These are phyloP conservation scores for Ambrosiella beaveri DNA, from an alignment of 2,329 filamentous ascomycete species.

Conservation along the genomic window DNA sequence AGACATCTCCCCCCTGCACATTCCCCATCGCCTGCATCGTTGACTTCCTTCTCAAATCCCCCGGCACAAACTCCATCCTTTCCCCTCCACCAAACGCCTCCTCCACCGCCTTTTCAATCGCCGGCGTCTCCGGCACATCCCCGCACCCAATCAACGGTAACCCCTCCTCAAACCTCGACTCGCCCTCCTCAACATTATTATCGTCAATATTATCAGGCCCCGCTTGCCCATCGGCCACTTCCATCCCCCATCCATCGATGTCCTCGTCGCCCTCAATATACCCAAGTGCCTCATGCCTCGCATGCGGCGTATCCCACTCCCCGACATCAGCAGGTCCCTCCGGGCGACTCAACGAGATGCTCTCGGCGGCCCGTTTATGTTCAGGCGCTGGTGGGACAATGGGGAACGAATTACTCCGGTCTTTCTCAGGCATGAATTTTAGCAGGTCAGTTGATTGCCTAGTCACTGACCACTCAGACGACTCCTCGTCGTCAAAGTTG, in stretches of 20 bases:
- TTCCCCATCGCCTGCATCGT: constrained; percentile 48
- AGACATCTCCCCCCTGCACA: constrained; percentile 19
- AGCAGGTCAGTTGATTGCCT: constrained; percentile 39
- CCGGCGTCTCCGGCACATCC: constrained; percentile 13
- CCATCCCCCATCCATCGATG: constrained; percentile 7
- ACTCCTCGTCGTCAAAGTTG: constrained; percentile 40
- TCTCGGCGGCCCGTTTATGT: background rate
- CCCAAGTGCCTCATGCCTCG: constrained; percentile 1
- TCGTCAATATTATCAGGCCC: constrained; percentile 28
- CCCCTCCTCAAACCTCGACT: constrained; percentile 53
- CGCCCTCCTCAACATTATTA: constrained; percentile 26
- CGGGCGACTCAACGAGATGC: background rate
- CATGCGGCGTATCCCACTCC: constrained; percentile 12
- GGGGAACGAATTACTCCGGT: constrained; percentile 48
- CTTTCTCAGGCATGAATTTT: constrained; percentile 38
- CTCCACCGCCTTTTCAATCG: constrained; percentile 17
- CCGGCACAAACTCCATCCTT: constrained; percentile 15
- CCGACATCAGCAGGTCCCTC: background rate
- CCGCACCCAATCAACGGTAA: constrained; percentile 37
- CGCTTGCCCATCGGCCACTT: constrained; percentile 1
- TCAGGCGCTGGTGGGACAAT: constrained; percentile 25
- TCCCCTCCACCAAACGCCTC: background rate
- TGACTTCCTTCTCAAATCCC: constrained; percentile 45
- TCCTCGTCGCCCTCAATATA: background rate
- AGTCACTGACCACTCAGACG: constrained; percentile 41